Evolutionary conservation across 2,329 filamentous ascomycete species (phyloP), one percentile per base, ranked within the genome.

Genomic region (Aaosphaeria pasadenensis): DNA sequence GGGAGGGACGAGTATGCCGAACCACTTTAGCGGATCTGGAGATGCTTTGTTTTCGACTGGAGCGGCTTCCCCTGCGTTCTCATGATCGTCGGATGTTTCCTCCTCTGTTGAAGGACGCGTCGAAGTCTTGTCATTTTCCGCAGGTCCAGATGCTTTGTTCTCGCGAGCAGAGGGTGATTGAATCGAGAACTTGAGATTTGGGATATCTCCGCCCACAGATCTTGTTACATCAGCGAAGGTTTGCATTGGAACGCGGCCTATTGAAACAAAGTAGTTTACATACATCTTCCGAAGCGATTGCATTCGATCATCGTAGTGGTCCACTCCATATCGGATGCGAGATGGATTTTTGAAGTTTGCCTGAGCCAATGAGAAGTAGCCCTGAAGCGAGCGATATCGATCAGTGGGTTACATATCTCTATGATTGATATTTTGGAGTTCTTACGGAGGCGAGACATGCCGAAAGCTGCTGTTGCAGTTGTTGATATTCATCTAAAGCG

Each of bases 301-400:
- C 83, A 89, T 89, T 42, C 88, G 79, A 54, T 83, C 80, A 66
- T 91, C 87, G 63, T 88, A 92, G 61, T 82, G 80, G 58, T 89
- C 85, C 53, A 76, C 78, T 3, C 87, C 87, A 63, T 87, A 91
- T 39, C 82, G 76, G 52, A 82, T 66, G 31, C 84, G 80, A 9
- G 81, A 74, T 62, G 82, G 77, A n/a, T 81, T 82, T 30, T 81
- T 74, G 69, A 89, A 91, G 71, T 91, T 90, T 52, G 88, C 88
- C 48, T 87, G 81, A n/a, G 88, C 85, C 38, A 91, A 75, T 54
- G 73, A 70, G 30, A 79, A 60, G 52, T 69, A 77, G 5, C 73
- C 75, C 72, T 76, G 41, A 9, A 11, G 9, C 6, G 11, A 11
- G 31, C 31, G 41, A 4, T 39, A 32, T 42, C 44, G 30, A 42